phyloP scores from a whole-genome alignment of 2,329 filamentous ascomycete genomes.

The Penicillium sp. region DNA sequence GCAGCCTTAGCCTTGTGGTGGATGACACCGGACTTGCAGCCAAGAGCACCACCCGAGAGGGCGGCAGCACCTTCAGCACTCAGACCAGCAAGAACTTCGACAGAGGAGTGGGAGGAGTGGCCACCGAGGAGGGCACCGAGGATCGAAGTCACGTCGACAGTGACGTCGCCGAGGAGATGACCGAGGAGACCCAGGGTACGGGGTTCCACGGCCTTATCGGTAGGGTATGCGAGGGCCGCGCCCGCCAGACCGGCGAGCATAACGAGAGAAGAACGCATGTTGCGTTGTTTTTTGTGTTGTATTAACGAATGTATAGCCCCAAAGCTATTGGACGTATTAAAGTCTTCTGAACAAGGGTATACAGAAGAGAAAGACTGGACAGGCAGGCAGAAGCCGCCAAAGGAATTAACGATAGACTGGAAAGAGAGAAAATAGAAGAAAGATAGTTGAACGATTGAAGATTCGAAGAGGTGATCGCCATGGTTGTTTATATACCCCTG shows the following conservation, averaged over 20 bases:
- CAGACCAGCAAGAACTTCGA: constrained; percentile 29
- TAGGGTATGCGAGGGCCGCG: constrained; percentile 33
- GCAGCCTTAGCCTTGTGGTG: constrained; percentile 28
- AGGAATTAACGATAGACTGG: constrained; percentile 36
- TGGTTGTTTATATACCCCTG: constrained; percentile 39
- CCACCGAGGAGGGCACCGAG: constrained; percentile 25
- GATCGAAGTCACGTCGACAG: constrained; percentile 23
- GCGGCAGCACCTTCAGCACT: constrained; percentile 36
- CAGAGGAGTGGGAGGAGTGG: constrained; percentile 14
- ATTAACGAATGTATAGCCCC: constrained; percentile 21
- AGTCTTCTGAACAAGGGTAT: constrained; percentile 12
- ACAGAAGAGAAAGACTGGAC: constrained; percentile 18
- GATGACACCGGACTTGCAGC: constrained; percentile 32
- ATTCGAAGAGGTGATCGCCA: constrained; percentile 21
- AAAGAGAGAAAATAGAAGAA: constrained; percentile 23
- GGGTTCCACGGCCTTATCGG: constrained; percentile 26
- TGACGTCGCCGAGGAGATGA: constrained; percentile 19
- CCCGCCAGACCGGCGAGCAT: constrained; percentile 36
- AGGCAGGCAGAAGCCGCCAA: constrained; percentile 19
- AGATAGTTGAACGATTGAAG: constrained; percentile 3
- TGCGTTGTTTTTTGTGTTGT: constrained; percentile 11
- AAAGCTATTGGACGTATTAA: constrained; percentile 18
- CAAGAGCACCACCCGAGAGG: constrained; percentile 36
- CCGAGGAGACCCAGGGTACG: constrained; percentile 26
- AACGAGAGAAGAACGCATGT: constrained; percentile 28